Base-by-base conservation (phyloP, 805 yeast species). In the Hanseniaspora mollemarum region DNA sequence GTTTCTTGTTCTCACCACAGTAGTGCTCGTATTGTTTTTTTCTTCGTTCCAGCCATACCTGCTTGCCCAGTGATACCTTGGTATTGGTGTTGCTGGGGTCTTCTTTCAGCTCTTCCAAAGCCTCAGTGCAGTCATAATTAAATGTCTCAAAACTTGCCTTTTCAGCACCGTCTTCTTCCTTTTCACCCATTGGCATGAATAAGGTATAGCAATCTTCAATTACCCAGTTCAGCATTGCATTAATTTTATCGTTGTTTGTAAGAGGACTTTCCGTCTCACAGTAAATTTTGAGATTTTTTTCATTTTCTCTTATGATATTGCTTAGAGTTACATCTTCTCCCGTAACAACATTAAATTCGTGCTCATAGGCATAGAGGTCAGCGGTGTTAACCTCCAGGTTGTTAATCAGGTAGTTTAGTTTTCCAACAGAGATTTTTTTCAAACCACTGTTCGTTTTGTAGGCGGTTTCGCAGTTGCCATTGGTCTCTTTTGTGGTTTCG, bases 41-140 rank as follows among this genome's bases (percentile, higher is more conserved):
- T 46, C 51, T 35, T 39, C 51, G 29, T 16, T 32, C 51, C 32
- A 46, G 18, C 51, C 51, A 46, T 38, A 40, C 43, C 33, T 46
- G 29, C 18, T 46, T 24, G 10, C 51, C 51, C 9, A 22, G 24
- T 4, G 51, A 46, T 2, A 26, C 9, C 3, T 25, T 26, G 18
- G 9, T 12, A 9, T 16, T 8, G 12, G 13, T 6, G 7, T 16
- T 21, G 7, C 22, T 25, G 4, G 10, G 28, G 13, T 21, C 15
- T 18, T 36, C n/a, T 35, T 25, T 4, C 4, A 39, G 13, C 22
- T 15, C n/a, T 15, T 39, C 8, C 10, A 39, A 16, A 4, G 25
- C 22, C 16, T 24, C 32, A 24, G n/a, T 26, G 16, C 29, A 24
- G 22, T 39, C 43, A n/a, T 25, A 39, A 9, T 22, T 22, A 22